Conservation (phyloP, 495 filamentous ascomycete genomes). For the Aspergillus affinis region DNA sequence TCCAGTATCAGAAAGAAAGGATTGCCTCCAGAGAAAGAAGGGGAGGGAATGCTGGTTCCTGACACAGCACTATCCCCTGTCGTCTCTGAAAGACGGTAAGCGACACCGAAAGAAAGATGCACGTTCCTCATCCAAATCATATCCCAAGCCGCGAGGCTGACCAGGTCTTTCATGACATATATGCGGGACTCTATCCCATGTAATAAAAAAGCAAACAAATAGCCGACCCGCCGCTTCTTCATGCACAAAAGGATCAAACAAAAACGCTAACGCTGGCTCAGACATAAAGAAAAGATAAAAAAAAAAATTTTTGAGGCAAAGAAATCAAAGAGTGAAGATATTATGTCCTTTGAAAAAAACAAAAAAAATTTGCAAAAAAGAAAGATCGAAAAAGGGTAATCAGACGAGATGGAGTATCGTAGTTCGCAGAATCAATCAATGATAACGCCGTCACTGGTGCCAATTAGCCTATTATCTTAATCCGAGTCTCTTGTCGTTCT, state of each 20-base stretch:
- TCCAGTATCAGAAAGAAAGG: slow-evolving; percentile 23
- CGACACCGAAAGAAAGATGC: slow-evolving; percentile 44
- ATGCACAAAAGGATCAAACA: slow-evolving; percentile 40
- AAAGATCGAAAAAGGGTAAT: slow-evolving; percentile 6
- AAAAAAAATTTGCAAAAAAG: slow-evolving; percentile 32
- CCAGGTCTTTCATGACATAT: slow-evolving; percentile 57
- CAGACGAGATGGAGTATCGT: slow-evolving; percentile 51
- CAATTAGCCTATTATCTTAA: slow-evolving; percentile 41
- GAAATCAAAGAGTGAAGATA: slow-evolving; percentile 27
- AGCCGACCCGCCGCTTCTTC: slow-evolving; percentile 55
- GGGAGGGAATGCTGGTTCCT: background rate
- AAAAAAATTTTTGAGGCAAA: slow-evolving; percentile 30
- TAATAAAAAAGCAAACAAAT: slow-evolving; percentile 42
- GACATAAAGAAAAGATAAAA: slow-evolving; percentile 29
- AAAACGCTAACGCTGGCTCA: slow-evolving; percentile 41
- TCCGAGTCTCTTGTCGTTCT: slow-evolving; percentile 31
- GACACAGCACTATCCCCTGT: slow-evolving; percentile 1
- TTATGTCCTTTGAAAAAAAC: slow-evolving; percentile 34
- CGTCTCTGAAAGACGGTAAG: slow-evolving; percentile 23
- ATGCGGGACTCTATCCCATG: slow-evolving; percentile 32
- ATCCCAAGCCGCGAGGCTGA: slow-evolving; percentile 60
- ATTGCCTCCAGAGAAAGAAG: slow-evolving; percentile 1
- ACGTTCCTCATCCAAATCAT: slow-evolving; percentile 55
- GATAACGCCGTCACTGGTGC: slow-evolving; percentile 54
- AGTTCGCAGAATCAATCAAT: slow-evolving; percentile 41